Evolutionary conservation across 257 asterid genomes (phyloP).

Genomic region (Nicotiana paniculata): DNA sequence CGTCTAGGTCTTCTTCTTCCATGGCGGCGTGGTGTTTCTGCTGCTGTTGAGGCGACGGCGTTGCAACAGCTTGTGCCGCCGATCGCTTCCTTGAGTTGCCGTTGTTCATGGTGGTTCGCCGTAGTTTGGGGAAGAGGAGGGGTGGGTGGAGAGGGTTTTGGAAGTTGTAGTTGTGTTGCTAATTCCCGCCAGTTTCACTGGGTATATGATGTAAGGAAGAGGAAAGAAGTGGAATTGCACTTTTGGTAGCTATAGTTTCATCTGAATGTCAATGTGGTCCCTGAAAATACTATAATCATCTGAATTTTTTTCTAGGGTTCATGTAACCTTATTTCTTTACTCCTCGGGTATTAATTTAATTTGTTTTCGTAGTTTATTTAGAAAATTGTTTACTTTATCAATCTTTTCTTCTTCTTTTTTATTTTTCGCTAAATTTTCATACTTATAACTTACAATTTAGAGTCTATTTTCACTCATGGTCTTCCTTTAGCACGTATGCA

Average conservation of each 20-base stretch:
- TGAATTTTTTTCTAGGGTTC: too few relatives aligned
- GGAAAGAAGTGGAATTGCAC: neutral
- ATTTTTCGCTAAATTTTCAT: neutral
- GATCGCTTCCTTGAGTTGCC: slow-evolving; percentile 54
- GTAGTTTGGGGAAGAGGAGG: neutral
- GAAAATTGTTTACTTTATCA: neutral
- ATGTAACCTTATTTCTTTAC: too few relatives aligned
- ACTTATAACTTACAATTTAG: neutral
- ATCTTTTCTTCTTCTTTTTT: neutral
- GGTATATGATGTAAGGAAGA: neutral
- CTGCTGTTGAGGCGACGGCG: slow-evolving; percentile 49
- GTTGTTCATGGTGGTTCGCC: slow-evolving; percentile 36
- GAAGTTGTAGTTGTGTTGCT: neutral
- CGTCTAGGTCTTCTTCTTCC: slow-evolving; percentile 87
- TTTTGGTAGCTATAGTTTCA: neutral
- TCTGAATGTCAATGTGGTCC: neutral
- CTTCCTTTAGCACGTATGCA: neutral
- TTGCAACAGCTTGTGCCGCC: slow-evolving; percentile 33
- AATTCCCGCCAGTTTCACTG: slow-evolving; percentile 14
- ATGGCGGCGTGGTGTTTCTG: slow-evolving; percentile 47
- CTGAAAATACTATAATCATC: neutral
- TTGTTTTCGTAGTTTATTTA: neutral
- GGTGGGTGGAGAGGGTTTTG: neutral
- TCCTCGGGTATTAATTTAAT: too few relatives aligned
- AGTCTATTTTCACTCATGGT: neutral